Base-by-base conservation (phyloP, 2,329 filamentous ascomycete genomes). In the Ascochyta pisi region DNA sequence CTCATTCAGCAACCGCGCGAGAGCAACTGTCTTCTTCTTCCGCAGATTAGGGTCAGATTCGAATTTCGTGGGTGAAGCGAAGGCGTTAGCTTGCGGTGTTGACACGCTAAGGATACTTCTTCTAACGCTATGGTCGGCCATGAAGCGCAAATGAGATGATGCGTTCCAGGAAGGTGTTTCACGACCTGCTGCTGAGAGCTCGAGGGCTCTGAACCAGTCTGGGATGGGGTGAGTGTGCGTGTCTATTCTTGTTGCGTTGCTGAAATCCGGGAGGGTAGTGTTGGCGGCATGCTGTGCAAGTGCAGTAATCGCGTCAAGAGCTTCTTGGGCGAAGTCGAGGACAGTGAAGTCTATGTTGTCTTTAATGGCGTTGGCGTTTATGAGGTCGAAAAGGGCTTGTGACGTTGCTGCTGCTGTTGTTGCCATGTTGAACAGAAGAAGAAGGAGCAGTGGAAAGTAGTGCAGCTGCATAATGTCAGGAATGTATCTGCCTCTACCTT, bases 201-300 rank as follows among this genome's bases (percentile, higher is more conserved):
- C 67, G 19, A 76, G 66, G 33, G 54, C 56, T 8, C 68, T 67
- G 55, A 75, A 76, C 67, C 70, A 75, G 4, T 61, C 46, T 2
- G 74, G 72, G 5, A 76, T 69, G 24, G 72, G 69, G 48, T 77
- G 74, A 9, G 68, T 71, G 54, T 77, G 74, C 1, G 72, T 71
- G 54, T 77, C 74, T 45, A 76, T 68, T 13, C 67, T 62, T 8
- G 58, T 64, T 16, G 68, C 68, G 10, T 51, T 53, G 10, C 26
- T 44, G 48, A 68, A 70, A 37, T 52, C 37, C 1, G 61, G 52
- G 9, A 62, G 15, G 13, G 27, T 24, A 4, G 22, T 42, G 22
- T 54, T 40, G 24, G 38, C 24, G 8, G 46, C 49, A 12, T 54
- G 29, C 10, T 57, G 26, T 9, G 63, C 64, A 34, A 76, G 60